Base-by-base conservation (phyloP, 1,139 yeast genomes). In the Blastobotrys capitulatus region DNA sequence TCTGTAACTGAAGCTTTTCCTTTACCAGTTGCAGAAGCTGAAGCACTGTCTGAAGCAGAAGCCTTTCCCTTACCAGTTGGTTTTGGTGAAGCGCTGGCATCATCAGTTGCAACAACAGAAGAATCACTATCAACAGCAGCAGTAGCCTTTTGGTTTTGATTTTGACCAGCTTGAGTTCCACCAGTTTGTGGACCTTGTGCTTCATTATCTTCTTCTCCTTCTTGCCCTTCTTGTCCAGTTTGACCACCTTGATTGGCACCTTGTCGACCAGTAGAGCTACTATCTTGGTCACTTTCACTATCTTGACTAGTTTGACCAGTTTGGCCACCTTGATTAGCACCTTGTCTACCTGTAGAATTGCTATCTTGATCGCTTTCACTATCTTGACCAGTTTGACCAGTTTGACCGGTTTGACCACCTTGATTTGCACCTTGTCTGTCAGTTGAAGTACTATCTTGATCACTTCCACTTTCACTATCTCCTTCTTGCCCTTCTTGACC, bases 321-420 rank as follows among this genome's bases (percentile, higher is more conserved):
- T 38, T 42, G 37, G 15, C 20, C 41, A n/a, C 26, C 41, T 27
- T 47, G 43, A 27, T 26, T 40, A 2, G 41, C 42, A 34, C 36
- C 40, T 18, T 39, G 9, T 18, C 18, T 13, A 13, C 6, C 6
- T 12, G 20, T 19, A n/a, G 16, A 25, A 18, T 18, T 13, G 36
- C 37, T 27, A 34, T 40, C 40, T 15, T 22, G 31, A 12, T 29
- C 32, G 19, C 13, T 12, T 20, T 8, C 7, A 13, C 4, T 12
- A 6, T 35, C 37, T 38, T 38, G 16, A 9, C 41, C 41, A 18
- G 22, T 42, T 38, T 42, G 37, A 20, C 20, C 41, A n/a, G 18
- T 39, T 27, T 47, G 43, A 19, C 41, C 41, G 7, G 22, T 42
- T 38, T 42, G 37, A 20, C 20, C 41, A n/a, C 26, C 41, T 27